Percentiles rank a stretch among this genome's conserved stretches.
Conservation (phyloP, 495 filamentous ascomycete species). For the Cryomyces minteri region DNA sequence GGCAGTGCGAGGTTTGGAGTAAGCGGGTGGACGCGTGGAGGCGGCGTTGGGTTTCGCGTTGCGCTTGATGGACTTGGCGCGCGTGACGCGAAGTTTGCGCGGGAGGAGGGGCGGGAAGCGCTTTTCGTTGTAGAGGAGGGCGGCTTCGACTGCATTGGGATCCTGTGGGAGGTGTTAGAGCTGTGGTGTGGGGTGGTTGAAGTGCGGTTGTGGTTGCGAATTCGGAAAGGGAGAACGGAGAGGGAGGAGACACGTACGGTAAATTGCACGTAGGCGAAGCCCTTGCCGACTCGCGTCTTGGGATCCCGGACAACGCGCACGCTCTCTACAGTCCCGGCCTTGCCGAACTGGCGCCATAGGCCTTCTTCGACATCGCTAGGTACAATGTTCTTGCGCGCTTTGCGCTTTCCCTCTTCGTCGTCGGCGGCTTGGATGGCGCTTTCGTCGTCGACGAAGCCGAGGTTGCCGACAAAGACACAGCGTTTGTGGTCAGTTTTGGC, state of each 20-base stretch:
- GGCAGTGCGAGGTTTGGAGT: slow-evolving; percentile 11
- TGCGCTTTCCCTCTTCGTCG: slow-evolving; percentile 32
- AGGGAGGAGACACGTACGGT: slow-evolving; percentile 24
- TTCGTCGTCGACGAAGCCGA: slow-evolving; percentile 87
- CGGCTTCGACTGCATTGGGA: slow-evolving; percentile 68
- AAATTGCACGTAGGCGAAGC: slow-evolving; percentile 97
- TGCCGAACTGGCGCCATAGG: slow-evolving; percentile 72
- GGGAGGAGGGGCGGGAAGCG: slow-evolving; percentile 87
- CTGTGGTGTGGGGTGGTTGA: neutral
- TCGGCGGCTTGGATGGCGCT: slow-evolving; percentile 33
- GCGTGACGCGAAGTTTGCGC: slow-evolving; percentile 65
- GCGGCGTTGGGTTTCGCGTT: slow-evolving; percentile 29
- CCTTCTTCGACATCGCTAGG: slow-evolving; percentile 88
- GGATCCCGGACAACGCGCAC: slow-evolving; percentile 82
- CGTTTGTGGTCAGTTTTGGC: slow-evolving; percentile 60
- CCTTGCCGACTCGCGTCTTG: slow-evolving; percentile 84
- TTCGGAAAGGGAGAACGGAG: neutral
- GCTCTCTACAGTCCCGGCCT: slow-evolving; percentile 70
- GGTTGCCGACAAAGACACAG: slow-evolving; percentile 93
- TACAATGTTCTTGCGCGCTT: slow-evolving; percentile 41
- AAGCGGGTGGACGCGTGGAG: slow-evolving; percentile 13
- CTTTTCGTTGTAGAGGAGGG: slow-evolving; percentile 70
- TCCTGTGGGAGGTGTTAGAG: slow-evolving; percentile 29
- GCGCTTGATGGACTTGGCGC: slow-evolving; percentile 62
- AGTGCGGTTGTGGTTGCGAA: neutral